These are phyloP conservation scores for Colletotrichum sp. DNA, from an alignment of 2,329 filamentous ascomycete species.

Conservation along the genomic window DNA sequence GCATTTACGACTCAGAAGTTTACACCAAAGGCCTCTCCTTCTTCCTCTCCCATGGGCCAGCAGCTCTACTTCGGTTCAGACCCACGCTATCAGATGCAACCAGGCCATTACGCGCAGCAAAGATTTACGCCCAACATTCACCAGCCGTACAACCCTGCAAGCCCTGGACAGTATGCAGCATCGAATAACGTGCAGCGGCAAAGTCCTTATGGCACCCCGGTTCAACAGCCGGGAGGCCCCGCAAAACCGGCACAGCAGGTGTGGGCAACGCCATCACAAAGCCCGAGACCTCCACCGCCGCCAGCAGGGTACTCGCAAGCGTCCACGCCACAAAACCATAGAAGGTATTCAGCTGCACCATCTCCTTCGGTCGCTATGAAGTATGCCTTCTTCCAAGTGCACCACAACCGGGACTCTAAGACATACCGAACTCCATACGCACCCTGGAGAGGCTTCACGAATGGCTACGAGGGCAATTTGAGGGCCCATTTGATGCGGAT, in stretches of 20 bases:
- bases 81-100: slow-evolving; percentile 27
- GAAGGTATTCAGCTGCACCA: slow-evolving; percentile 20
- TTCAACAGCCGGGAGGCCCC: not conserved
- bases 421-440: slow-evolving; percentile 67
- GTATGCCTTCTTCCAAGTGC: slow-evolving; percentile 63
- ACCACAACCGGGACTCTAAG: slow-evolving; percentile 62
- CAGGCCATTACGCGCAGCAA: slow-evolving; percentile 28
- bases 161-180: not conserved
- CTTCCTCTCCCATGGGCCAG: slow-evolving; percentile 30
- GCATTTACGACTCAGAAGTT: slow-evolving; percentile 41
- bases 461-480: slow-evolving; percentile 62
- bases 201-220: slow-evolving; percentile 4
- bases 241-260: not conserved
- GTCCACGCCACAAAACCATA: slow-evolving; percentile 17
- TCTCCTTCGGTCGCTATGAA: slow-evolving; percentile 50
- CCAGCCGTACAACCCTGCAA: not conserved
- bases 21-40: slow-evolving; percentile 28
- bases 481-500: slow-evolving; percentile 48
- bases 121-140: slow-evolving; percentile 24
- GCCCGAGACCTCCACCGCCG: not conserved
- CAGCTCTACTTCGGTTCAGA: slow-evolving; percentile 33
- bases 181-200: not conserved
- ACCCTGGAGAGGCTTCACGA: slow-evolving; percentile 62
- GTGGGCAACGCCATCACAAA: slow-evolving; percentile 7
- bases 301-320: not conserved